Evolutionary conservation across 2,329 filamentous ascomycete species (phyloP), one percentile per base, ranked within the genome.

Genomic region (Chaetothyriales sp.): DNA sequence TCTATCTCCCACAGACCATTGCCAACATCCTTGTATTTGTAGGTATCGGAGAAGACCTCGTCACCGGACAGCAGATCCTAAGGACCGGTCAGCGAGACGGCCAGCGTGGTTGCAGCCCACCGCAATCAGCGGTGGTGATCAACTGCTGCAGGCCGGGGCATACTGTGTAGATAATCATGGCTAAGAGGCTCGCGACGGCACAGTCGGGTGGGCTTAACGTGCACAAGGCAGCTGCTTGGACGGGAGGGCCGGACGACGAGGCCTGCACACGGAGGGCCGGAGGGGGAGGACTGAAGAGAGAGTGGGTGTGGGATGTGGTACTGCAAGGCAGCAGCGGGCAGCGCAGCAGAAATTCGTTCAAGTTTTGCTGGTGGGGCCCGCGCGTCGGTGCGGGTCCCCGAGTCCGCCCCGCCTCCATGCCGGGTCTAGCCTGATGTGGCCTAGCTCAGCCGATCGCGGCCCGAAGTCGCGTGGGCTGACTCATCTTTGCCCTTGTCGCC

Each of bases 11-110:
- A 97, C 64, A 85, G 82, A 62, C 86, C 76, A 62, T 80, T 82
- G 70, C 89, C 86, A 58, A 90, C 68, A 70, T 85, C 77, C 76
- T 86, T 88, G 68, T 94, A 71, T 63, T 89, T 77, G 76, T 84
- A 95, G 63, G 86, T 92, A 76, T 97, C 90, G 66, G 92, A 94
- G 82, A 97, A 83, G 71, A 98, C 80, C 84, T 98, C 92, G 75
- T 95, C 90, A 61, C 76, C 86, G 72, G 81, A 86, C 73, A 95
- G 70, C 64, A 92, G 74, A 70, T 98, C 92, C 92, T 98, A 18
- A 19, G 25, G 29, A 46, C 44, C 40, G 28, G 22, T 49, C 20
- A 25, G 29, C 7, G 20, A n/a, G 52, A 19, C 25, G 48, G 10
- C 43, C 44, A 51, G 54, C 19, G 25, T 40, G 5, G 15, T 9